phyloP scores from a whole-genome alignment of 139 green algal genomes.

The Mychonastes homosphaera region DNA sequence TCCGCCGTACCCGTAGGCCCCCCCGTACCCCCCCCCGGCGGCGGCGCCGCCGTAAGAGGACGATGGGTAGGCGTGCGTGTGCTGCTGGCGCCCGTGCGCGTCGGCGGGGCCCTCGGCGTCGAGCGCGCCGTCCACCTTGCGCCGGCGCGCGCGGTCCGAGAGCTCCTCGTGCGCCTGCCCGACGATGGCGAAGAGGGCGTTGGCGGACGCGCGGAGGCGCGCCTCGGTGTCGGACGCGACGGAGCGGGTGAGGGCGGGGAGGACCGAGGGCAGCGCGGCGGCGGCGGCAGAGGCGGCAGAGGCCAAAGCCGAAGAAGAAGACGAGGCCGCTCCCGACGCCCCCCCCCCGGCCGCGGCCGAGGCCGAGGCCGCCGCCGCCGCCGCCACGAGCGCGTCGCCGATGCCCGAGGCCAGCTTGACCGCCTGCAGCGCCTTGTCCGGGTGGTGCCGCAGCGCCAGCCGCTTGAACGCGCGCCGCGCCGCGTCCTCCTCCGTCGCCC shows the following conservation, averaged over 20 bases:
- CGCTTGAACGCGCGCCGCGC: conserved; percentile 38
- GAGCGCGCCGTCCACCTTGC: too few relatives aligned
- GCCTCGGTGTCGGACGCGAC: conserved; percentile 7
- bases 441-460: conserved; percentile 52
- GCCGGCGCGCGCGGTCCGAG: conserved; percentile 23
- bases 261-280: not conserved
- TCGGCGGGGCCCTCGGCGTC: too few relatives aligned
- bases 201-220: conserved; percentile 27
- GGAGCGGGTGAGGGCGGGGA: not conserved
- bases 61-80: too few relatives aligned
- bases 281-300: not conserved
- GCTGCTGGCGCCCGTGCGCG: too few relatives aligned
- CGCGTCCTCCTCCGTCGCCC: conserved; percentile 23
- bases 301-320: too few relatives aligned
- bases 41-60: too few relatives aligned
- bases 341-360: not conserved
- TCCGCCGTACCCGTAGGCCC: too few relatives aligned
- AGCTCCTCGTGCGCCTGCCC: conserved; percentile 44
- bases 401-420: conserved; percentile 28
- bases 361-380: not conserved
- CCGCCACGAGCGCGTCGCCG: conserved; percentile 3
- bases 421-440: conserved; percentile 45
- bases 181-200: conserved; percentile 49
- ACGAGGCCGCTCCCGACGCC: conserved; percentile 2
- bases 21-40: too few relatives aligned